Base-by-base conservation (phyloP, 106 monocot genomes). In the Apostasia shenzhenica region DNA sequence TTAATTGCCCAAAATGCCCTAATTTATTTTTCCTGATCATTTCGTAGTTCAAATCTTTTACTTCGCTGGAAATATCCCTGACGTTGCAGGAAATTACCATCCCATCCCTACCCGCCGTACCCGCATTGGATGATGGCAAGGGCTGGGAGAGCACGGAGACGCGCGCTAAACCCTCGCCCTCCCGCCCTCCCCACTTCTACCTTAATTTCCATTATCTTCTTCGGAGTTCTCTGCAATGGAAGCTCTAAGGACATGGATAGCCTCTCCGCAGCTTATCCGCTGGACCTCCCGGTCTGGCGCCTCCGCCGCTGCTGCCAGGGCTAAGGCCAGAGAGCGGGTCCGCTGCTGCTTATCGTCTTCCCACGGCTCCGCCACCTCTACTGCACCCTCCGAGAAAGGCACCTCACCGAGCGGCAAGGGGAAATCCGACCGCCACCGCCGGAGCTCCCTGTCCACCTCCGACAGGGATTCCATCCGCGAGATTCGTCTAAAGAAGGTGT, bases 401-500 rank as follows among this genome's bases (percentile, higher is more conserved):
- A 11, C 76, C 11, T 40, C 62, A 8, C 3, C 71, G 49, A 51
- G 43, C 5, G 8, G 65, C 26, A 14, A 71, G 0, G 41, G 48
- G 4, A 43, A 58, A n/a, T 3, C 73, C 47, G 55, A 70, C 54
- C 79, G 87, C 65, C 77, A 84, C 45, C 75, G 87, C 14, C 55
- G 75, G 60, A 72, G 56, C 37, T 72, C 84, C 54, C 61, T 77
- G 14, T 81, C 87, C n/a, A 82, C 87, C 57, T 84, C 87, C 39
- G 91, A 91, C 70, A 67, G 82, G 40, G 86, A 87, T 14, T 84
- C 91, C 39, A 70, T 91, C 42, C 87, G 91, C 14, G 77, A 77
- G 57, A 82, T 91, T 70, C 87, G 91, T 67, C 79, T 91, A 6
- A 80, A 91, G 66, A 91, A 91, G 87, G 91, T 71, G 37, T 58